phyloP scores from a whole-genome alignment of 2,329 filamentous ascomycete genomes.

The Bipolaris oryzae region DNA sequence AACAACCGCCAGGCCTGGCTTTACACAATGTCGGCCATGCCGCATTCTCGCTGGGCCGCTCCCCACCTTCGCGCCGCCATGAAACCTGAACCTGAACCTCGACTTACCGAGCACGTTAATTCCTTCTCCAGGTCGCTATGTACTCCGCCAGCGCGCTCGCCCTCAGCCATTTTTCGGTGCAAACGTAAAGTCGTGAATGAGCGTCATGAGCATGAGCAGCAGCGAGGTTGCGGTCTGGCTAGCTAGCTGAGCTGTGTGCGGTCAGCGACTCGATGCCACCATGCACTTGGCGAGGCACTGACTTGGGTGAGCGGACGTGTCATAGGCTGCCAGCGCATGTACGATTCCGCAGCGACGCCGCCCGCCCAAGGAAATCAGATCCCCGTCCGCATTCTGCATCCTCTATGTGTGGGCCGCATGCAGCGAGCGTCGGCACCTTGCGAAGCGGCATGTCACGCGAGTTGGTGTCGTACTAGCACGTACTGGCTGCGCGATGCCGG shows the following conservation, averaged over 20 bases:
- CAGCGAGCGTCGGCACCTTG: neutral
- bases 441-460: slow-evolving; percentile 22
- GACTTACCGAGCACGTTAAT: slow-evolving; percentile 88
- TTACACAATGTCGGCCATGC: neutral
- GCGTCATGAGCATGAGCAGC: slow-evolving; percentile 13
- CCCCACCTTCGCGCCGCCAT: slow-evolving; percentile 11
- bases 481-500: neutral
- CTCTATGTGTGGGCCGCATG: neutral
- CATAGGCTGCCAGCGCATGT: slow-evolving; percentile 24
- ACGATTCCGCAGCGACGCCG: neutral
- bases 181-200: slow-evolving; percentile 6
- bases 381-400: slow-evolving; percentile 3
- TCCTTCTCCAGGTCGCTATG: slow-evolving; percentile 83
- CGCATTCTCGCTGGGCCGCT: neutral
- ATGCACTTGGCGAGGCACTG: slow-evolving; percentile 20
- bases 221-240: slow-evolving; percentile 13
- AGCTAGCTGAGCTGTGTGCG: slow-evolving; percentile 22
- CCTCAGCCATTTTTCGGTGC: slow-evolving; percentile 41
- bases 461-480: slow-evolving; percentile 8
- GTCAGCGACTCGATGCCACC: slow-evolving; percentile 24
- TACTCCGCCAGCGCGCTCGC: slow-evolving; percentile 49
- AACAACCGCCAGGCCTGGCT: neutral
- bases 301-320: slow-evolving; percentile 10
- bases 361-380: neutral
- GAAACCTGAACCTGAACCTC: slow-evolving; percentile 18